Percentiles rank a stretch among this genome's conserved stretches.
Conservation (phyloP, 352 stramenopile genomes). For the Phytophthora megakarya region DNA sequence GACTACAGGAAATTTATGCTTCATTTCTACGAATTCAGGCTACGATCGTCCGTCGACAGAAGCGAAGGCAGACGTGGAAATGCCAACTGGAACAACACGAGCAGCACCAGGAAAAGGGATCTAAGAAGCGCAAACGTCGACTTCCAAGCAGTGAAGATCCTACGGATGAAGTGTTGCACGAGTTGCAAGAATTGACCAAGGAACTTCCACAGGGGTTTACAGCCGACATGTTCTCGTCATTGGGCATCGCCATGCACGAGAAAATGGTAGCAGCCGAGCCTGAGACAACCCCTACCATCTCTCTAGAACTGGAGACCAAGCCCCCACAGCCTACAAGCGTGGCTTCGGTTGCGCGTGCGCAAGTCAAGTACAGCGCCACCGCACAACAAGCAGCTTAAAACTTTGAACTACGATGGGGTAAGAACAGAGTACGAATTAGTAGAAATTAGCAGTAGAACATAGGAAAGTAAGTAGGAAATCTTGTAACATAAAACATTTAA, state of each 20-base stretch:
- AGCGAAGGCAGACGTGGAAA: constrained; percentile 26
- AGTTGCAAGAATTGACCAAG: constrained; percentile 46
- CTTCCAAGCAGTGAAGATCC: constrained; percentile 28
- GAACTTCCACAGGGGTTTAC: constrained; percentile 60
- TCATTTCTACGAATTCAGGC: constrained; percentile 52
- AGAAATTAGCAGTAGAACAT: constrained; percentile 22
- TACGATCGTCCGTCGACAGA: constrained; percentile 36
- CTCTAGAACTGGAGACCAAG: constrained; percentile 24
- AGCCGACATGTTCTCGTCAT: constrained; percentile 62
- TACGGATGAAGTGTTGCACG: constrained; percentile 36
- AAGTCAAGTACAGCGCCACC: constrained; percentile 20
- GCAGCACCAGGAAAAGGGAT: constrained; percentile 14
- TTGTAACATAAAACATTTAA: constrained; percentile 30
- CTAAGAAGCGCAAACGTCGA: constrained; percentile 18
- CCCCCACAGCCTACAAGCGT: neutral
- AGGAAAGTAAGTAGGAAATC: constrained; percentile 13
- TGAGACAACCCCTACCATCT: constrained; percentile 9
- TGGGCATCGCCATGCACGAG: constrained; percentile 58
- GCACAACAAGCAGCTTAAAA: constrained; percentile 20
- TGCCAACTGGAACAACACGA: constrained; percentile 26
- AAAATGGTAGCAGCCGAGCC: constrained; percentile 22
- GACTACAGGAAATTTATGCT: constrained; percentile 45
- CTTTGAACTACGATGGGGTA: constrained; percentile 10
- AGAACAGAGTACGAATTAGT: constrained; percentile 12
- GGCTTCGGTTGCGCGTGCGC: neutral